Evolutionary conservation across 495 filamentous ascomycete species (phyloP).

Genomic region (Cercophora sp.): DNA sequence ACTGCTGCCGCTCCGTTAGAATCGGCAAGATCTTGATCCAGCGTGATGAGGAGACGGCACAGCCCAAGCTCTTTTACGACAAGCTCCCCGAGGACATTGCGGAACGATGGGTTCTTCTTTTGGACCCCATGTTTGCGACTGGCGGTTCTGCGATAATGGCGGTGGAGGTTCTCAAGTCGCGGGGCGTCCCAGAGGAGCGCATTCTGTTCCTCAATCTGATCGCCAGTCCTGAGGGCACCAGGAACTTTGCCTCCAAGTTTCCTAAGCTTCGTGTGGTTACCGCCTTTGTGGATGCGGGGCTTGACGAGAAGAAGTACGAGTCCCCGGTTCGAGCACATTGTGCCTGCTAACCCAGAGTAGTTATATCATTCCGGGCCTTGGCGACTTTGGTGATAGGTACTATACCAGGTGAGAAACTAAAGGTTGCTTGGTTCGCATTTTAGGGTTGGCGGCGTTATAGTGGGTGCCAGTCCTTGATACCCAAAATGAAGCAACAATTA

Average conservation of each 20-base stretch:
- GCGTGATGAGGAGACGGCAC: slow-evolving; percentile 87
- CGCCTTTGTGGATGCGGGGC: slow-evolving; percentile 89
- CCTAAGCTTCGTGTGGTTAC: slow-evolving; percentile 92
- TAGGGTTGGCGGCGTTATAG: slow-evolving; percentile 1
- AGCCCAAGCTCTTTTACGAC: slow-evolving; percentile 92
- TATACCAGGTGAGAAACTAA: slow-evolving; percentile 69
- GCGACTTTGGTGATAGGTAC: slow-evolving; percentile 95
- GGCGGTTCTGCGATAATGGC: slow-evolving; percentile 96
- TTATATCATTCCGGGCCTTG: slow-evolving; percentile 92
- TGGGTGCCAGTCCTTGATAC: slow-evolving; percentile 7
- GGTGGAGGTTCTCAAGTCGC: slow-evolving; percentile 81
- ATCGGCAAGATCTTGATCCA: slow-evolving; percentile 99
- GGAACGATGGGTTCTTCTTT: slow-evolving; percentile 85
- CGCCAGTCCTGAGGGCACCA: slow-evolving; percentile 87
- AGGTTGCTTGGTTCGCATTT: neutral
- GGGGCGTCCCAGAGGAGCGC: slow-evolving; percentile 88
- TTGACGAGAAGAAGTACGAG: slow-evolving; percentile 93
- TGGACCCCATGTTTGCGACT: slow-evolving; percentile 98
- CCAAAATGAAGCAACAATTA: slow-evolving; percentile 3
- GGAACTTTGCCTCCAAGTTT: slow-evolving; percentile 83
- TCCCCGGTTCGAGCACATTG: neutral
- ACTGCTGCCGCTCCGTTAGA: slow-evolving; percentile 92
- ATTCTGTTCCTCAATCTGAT: slow-evolving; percentile 96
- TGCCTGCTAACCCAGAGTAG: slow-evolving; percentile 42
- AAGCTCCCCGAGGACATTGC: slow-evolving; percentile 94